Base-by-base conservation (phyloP, 345 rosid species). In the Microcos paniculata region DNA sequence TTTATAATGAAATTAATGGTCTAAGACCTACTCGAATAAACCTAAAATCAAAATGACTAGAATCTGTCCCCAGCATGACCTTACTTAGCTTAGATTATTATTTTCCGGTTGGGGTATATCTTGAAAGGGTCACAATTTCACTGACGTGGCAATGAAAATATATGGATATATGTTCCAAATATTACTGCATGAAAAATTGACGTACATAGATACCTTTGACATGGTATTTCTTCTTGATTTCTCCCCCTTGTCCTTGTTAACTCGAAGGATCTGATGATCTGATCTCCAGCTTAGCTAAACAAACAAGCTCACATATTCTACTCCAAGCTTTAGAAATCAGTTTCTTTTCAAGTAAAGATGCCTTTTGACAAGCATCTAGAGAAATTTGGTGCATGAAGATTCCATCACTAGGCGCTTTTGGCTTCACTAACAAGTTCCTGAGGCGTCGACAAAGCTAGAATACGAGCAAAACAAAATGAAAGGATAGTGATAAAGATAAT, bases 401-500 rank as follows among this genome's bases (percentile, higher is more conserved):
- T n/a, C n/a, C n/a, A n/a, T n/a, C n/a, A n/a, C n/a, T n/a, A n/a
- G n/a, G n/a, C n/a, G n/a, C n/a, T n/a, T n/a, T n/a, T n/a, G n/a
- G n/a, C n/a, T n/a, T n/a, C n/a, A n/a, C n/a, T n/a, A n/a, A n/a
- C n/a, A n/a, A n/a, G n/a, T n/a, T n/a, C n/a, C n/a, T n/a, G n/a
- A n/a, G 1, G 57, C 0, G 57, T 2, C 8, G 46, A 19, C 23
- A 19, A 52, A 52, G 38, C 38, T 35, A 35, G 38, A 35, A 35
- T 35, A 35, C 38, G 38, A 35, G 6, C n/a, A 35, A 6, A 62
- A 33, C 19, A 62, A 35, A 48, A 48, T 10, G 12, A n/a, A 63
- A 21, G 69, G 49, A 48, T 0, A 40, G 72, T 40, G 78, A 52
- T 19, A 19, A 49, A 65, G 72, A 75, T 19, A 40, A 67, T 49